Evolutionary conservation across 306 rosid genomes (phyloP).

Genomic region (Lotus japonicus): DNA sequence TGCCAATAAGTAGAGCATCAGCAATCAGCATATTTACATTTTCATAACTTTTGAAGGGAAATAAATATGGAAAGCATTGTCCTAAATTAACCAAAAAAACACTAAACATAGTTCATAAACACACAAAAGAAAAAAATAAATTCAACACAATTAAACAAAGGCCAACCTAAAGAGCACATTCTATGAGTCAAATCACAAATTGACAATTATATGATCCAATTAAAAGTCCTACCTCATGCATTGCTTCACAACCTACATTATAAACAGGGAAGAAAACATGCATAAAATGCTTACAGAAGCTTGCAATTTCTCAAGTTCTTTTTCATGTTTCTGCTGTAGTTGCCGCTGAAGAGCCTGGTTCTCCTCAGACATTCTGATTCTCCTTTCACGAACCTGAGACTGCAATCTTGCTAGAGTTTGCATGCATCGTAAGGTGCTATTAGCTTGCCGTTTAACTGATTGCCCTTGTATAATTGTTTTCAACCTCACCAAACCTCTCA

Average conservation of each 20-base stretch:
- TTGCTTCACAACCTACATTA: background rate
- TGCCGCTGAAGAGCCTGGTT: constrained; percentile 63
- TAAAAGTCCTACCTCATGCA: background rate
- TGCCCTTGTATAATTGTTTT: constrained; percentile 57
- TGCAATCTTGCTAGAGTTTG: constrained; percentile 69
- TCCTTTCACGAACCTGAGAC: constrained; percentile 59
- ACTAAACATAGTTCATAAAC: too few relatives aligned
- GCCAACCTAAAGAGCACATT: too few relatives aligned
- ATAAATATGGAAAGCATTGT: too few relatives aligned
- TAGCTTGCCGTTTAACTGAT: constrained; percentile 60
- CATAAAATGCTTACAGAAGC: constrained; percentile 33
- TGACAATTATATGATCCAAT: background rate
- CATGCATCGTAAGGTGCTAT: constrained; percentile 63
- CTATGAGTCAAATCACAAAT: background rate
- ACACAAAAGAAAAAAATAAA: too few relatives aligned
- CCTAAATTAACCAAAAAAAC: too few relatives aligned
- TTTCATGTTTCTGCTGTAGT: constrained; percentile 52
- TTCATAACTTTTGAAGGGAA: too few relatives aligned
- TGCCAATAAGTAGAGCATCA: too few relatives aligned
- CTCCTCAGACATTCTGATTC: constrained; percentile 77
- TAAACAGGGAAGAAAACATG: background rate
- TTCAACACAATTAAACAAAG: too few relatives aligned
- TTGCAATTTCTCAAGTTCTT: constrained; percentile 47
- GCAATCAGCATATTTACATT: too few relatives aligned
- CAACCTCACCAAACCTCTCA: constrained; percentile 76